Evolutionary conservation across 2,329 filamentous ascomycete genomes (phyloP).

Genomic region (Colletotrichum lini): DNA sequence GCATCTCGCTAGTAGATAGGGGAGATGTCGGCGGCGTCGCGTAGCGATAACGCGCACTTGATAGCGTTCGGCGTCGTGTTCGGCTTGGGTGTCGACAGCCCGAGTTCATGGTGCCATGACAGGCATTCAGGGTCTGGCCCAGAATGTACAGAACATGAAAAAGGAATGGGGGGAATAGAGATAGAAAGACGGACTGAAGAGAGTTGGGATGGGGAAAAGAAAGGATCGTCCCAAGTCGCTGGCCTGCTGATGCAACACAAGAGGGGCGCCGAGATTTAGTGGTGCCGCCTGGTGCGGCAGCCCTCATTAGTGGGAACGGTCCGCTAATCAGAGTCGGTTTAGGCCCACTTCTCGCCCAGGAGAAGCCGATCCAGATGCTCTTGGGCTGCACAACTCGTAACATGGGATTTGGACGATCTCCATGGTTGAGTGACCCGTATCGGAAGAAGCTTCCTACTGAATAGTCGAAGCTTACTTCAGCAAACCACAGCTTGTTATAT

Average conservation of each 20-base stretch:
- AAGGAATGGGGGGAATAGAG: neutral
- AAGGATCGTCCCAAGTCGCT: slow-evolving; percentile 17
- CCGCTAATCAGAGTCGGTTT: slow-evolving; percentile 23
- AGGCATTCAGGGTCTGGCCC: slow-evolving; percentile 1
- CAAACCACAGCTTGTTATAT: neutral
- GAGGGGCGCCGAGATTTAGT: slow-evolving; percentile 33
- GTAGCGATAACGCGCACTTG: slow-evolving; percentile 9
- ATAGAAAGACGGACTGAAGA: neutral
- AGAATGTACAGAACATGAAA: neutral
- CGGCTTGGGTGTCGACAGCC: neutral
- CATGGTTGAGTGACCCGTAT: slow-evolving; percentile 10
- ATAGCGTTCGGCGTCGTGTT: neutral
- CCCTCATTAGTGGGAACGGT: slow-evolving; percentile 36
- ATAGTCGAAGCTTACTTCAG: neutral
- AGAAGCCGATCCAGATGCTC: slow-evolving; percentile 17
- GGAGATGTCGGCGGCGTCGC: neutral
- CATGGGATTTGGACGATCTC: slow-evolving; percentile 34
- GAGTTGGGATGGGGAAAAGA: slow-evolving; percentile 8
- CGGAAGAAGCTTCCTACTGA: neutral
- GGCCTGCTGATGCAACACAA: slow-evolving; percentile 20
- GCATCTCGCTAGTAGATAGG: slow-evolving; percentile 37
- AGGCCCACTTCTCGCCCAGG: slow-evolving; percentile 19
- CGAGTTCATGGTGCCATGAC: slow-evolving; percentile 11
- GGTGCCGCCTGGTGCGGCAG: slow-evolving; percentile 32
- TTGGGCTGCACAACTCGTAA: slow-evolving; percentile 4